Evolutionary conservation across 2,329 filamentous ascomycete species (phyloP).

Genomic region (Decorospora gaudefroyi): DNA sequence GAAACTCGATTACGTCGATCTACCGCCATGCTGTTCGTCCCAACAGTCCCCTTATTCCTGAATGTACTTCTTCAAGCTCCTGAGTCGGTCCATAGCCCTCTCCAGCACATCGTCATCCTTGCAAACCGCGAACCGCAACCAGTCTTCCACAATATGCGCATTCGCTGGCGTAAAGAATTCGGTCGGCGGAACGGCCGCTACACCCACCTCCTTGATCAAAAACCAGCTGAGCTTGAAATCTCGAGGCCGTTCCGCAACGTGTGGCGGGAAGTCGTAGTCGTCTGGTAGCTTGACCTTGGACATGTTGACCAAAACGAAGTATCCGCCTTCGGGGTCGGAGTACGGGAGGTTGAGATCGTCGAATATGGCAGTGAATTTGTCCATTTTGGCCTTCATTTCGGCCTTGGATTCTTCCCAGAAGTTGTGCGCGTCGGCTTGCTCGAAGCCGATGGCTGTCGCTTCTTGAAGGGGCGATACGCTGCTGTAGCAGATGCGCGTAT

Average conservation of each 20-base stretch:
- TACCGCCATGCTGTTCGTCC: no score
- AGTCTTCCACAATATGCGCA: slow-evolving; percentile 85
- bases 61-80: slow-evolving; percentile 58
- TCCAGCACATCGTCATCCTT: slow-evolving; percentile 81
- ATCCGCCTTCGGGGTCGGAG: slow-evolving; percentile 92
- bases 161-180: slow-evolving; percentile 94
- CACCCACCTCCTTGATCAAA: slow-evolving; percentile 91
- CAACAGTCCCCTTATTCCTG: no score
- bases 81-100: slow-evolving; percentile 55
- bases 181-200: slow-evolving; percentile 93
- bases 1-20: no score
- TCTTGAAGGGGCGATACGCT: slow-evolving; percentile 93
- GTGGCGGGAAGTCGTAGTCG: slow-evolving; percentile 84
- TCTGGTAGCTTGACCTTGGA: slow-evolving; percentile 80
- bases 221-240: slow-evolving; percentile 98
- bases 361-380: slow-evolving; percentile 74
- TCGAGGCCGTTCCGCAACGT: slow-evolving; percentile 81
- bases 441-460: slow-evolving; percentile 90
- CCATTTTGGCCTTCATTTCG: slow-evolving; percentile 90
- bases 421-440: slow-evolving; percentile 78
- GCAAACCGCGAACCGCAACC: slow-evolving; percentile 93
- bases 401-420: slow-evolving; percentile 85
- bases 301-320: slow-evolving; percentile 96
- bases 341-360: slow-evolving; percentile 62
- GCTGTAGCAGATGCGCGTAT: slow-evolving; percentile 95